A percentile compares a stretch with the other conserved stretches of the same genome.
These are phyloP conservation scores for Penicillium silybi DNA, from an alignment of 495 filamentous ascomycete species.

Conservation along the genomic window DNA sequence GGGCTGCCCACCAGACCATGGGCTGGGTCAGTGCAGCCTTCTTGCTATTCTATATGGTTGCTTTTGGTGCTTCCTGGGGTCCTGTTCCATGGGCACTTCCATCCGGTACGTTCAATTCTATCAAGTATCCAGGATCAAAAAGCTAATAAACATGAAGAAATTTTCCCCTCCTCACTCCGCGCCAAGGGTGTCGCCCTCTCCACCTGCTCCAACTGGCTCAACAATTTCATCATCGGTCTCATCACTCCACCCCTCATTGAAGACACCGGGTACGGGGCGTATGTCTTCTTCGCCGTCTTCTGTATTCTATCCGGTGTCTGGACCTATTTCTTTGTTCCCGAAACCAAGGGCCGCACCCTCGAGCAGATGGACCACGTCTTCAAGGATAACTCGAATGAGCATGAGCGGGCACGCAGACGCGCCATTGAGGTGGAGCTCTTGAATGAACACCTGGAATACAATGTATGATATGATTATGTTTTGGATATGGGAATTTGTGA, in stretches of 20 bases:
- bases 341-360: constrained; percentile 55
- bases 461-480: not conserved
- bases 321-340: constrained; percentile 53
- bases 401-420: constrained; percentile 33
- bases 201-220: constrained; percentile 53
- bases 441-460: constrained; percentile 1
- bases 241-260: constrained; percentile 53
- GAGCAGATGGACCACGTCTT: constrained; percentile 56
- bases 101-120: constrained; percentile 18
- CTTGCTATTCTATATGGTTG: constrained; percentile 45
- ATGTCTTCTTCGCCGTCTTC: constrained; percentile 55
- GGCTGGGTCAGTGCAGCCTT: constrained; percentile 50
- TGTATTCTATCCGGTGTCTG: constrained; percentile 51
- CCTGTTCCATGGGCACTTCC: constrained; percentile 47
- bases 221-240: constrained; percentile 54
- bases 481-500: not conserved
- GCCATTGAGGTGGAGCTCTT: constrained; percentile 38
- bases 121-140: not conserved
- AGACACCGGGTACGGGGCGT: constrained; percentile 52
- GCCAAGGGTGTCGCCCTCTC: constrained; percentile 51
- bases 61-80: constrained; percentile 47
- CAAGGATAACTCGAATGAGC: constrained; percentile 42
- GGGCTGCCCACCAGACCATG: constrained; percentile 38
- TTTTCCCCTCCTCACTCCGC: constrained; percentile 49
- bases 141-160: constrained; percentile 25